phyloP scores from a whole-genome alignment of 805 yeast species.

The Candida patagonica region DNA sequence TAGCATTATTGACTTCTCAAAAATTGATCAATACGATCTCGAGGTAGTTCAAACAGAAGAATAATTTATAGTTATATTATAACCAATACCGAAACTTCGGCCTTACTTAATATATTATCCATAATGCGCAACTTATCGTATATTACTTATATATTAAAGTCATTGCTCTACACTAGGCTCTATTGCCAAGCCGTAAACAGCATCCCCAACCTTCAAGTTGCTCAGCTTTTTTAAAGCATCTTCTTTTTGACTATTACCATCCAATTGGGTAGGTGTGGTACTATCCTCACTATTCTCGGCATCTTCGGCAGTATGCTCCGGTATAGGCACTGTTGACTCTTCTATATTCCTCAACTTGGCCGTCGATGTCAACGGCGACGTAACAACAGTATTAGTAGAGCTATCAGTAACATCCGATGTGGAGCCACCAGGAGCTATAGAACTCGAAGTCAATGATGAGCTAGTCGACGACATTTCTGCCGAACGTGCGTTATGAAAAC shows the following conservation, averaged over 20 bases:
- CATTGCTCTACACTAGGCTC: slow-evolving; percentile 6
- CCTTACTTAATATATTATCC: too few species aligned
- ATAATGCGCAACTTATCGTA: too few species aligned
- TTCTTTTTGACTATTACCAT: slow-evolving; percentile 2
- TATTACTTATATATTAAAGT: too few species aligned
- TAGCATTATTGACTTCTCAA: too few species aligned
- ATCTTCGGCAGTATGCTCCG: background rate
- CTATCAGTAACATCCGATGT: slow-evolving; percentile 1
- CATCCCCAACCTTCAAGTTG: slow-evolving; percentile 4
- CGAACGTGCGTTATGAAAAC: background rate
- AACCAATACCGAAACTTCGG: too few species aligned
- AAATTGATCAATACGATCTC: background rate
- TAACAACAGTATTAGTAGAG: background rate
- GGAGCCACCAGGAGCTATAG: slow-evolving; percentile 1
- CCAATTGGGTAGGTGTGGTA: background rate
- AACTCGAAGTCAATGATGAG: slow-evolving; percentile 3
- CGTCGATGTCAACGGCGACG: background rate
- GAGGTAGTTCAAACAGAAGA: too few species aligned
- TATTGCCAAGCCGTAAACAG: slow-evolving; percentile 14
- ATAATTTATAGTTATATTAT: background rate
- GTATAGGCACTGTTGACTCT: too few species aligned
- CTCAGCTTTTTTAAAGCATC: slow-evolving; percentile 8
- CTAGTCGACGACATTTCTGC: slow-evolving; percentile 1
- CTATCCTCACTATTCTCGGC: background rate
- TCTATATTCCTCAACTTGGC: background rate